Evolutionary conservation across 2,329 filamentous ascomycete species (phyloP).

Genomic region (Lachnellula subtilissima): DNA sequence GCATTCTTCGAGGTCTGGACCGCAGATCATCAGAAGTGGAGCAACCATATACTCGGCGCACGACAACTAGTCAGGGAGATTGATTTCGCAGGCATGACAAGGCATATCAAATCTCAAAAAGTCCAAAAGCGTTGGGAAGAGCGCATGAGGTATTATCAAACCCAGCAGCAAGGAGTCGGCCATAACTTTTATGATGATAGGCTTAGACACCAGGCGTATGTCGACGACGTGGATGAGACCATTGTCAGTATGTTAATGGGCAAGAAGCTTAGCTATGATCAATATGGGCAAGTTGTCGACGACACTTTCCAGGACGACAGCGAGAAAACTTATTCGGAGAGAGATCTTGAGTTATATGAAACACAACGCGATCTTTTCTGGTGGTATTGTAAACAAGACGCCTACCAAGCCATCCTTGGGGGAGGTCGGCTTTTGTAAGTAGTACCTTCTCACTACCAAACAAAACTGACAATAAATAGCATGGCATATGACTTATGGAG

Average conservation of each 20-base stretch:
- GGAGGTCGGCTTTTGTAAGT: conserved; percentile 74
- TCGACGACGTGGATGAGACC: conserved; percentile 48
- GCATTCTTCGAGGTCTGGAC: conserved; percentile 94
- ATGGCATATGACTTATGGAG: conserved; percentile 75
- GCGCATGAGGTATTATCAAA: conserved; percentile 18
- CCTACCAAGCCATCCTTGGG: conserved; percentile 84
- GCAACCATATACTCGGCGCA: conserved; percentile 81
- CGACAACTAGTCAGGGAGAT: conserved; percentile 79
- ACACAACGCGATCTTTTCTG: conserved; percentile 83
- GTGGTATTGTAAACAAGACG: conserved; percentile 95
- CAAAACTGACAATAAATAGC: conserved; percentile 12
- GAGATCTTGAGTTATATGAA: conserved; percentile 75
- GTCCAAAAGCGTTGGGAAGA: conserved; percentile 31
- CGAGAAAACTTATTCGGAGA: conserved; percentile 26
- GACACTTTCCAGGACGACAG: conserved; percentile 11
- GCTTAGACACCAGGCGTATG: conserved; percentile 18
- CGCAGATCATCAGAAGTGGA: conserved; percentile 94
- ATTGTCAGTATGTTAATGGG: conserved; percentile 56
- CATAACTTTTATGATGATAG: conserved; percentile 13
- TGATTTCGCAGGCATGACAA: conserved; percentile 69
- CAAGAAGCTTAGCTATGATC: conserved; percentile 51
- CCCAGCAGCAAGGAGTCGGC: conserved; percentile 11
- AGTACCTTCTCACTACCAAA: not conserved
- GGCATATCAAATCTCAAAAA: conserved; percentile 61
- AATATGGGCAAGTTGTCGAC: conserved; percentile 45